Base-by-base conservation (phyloP, 139 green algal genomes). In the Klebsormidium nitens region DNA sequence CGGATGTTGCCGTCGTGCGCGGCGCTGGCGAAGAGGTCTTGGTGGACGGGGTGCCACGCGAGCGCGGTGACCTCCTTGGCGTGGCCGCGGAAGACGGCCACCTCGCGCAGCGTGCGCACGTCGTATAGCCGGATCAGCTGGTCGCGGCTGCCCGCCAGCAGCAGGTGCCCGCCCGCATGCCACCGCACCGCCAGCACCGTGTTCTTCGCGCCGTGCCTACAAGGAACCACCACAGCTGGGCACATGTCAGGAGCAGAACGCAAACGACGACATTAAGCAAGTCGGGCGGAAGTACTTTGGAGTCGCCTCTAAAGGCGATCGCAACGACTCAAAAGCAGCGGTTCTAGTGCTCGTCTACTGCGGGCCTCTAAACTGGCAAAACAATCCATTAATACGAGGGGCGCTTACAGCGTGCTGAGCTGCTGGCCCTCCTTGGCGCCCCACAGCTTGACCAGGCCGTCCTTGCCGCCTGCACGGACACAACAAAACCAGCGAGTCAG, bases 361-460 rank as follows among this genome's bases (percentile, higher is more conserved):
- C n/a, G n/a, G n/a, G n/a, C n/a, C n/a, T n/a, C n/a, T n/a, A n/a
- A n/a, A n/a, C n/a, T n/a, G n/a, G n/a, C n/a, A 4, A 28, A 39
- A 26, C 8, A 66, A 38, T 66, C 8, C 59, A 44, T 57, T 61
- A 37, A 61, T 6, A 61, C 40, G 59, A 5, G 34, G 61, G 61
- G 48, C 6, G 17, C 67, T 40, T n/a, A 77, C 75, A 97, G 75
- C 0, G 85, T 93, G 6, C 81, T 68, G 5, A 91, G 37, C 55
- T 58, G 52, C 31, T 77, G 50, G 28, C 89, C 89, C 3, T 56
- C 42, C 19, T 82, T 67, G 0, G 87, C 72, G 75, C 95, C 91
- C 92, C 92, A 97, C 64, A 97, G 79, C 82, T 97, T 97, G 31
- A 96, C 77, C 55, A 93, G 78, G 0, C 64, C 81, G 67, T 97